A percentile compares a stretch with the other conserved stretches of the same genome.
phyloP scores from a whole-genome alignment of 768 basidiomycete species.

The Russula sp. region DNA sequence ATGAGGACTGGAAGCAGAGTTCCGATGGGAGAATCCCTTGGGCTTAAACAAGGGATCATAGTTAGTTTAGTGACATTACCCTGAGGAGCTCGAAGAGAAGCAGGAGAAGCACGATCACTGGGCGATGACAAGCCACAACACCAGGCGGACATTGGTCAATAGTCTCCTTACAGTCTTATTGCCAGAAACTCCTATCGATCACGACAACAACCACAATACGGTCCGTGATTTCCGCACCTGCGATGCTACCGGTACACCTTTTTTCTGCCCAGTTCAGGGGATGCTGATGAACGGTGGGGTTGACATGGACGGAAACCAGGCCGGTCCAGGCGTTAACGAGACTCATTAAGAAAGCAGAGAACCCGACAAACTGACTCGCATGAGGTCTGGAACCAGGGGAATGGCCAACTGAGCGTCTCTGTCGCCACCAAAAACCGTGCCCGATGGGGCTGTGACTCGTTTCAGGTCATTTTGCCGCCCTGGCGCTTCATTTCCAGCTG shows the following conservation, averaged over 20 bases:
- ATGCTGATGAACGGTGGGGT: neutral
- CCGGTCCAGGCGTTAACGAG: neutral
- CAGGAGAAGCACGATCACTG: neutral
- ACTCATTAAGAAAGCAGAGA: neutral
- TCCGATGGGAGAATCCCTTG: conserved; percentile 3
- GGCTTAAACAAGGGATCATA: neutral
- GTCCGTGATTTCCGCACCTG: neutral
- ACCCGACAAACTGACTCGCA: conserved; percentile 4
- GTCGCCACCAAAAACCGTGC: neutral
- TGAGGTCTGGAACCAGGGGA: neutral
- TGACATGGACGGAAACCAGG: neutral
- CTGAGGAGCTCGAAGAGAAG: conserved; percentile 17
- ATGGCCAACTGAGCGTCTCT: neutral
- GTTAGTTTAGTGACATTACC: neutral
- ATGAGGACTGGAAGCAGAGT: neutral
- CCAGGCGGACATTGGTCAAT: too few species aligned
- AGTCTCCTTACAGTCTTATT: too few species aligned
- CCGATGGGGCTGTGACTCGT: conserved; percentile 10
- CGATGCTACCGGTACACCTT: neutral
- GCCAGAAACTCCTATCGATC: neutral
- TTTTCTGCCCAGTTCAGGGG: neutral
- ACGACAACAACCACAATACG: neutral
- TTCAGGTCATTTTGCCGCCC: conserved; percentile 4
- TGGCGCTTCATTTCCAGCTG: neutral
- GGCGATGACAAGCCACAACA: neutral